Evolutionary conservation across 169 alveolate genomes (phyloP), one percentile per base, ranked within the genome.

Genomic region (Eimeria mitis): DNA sequence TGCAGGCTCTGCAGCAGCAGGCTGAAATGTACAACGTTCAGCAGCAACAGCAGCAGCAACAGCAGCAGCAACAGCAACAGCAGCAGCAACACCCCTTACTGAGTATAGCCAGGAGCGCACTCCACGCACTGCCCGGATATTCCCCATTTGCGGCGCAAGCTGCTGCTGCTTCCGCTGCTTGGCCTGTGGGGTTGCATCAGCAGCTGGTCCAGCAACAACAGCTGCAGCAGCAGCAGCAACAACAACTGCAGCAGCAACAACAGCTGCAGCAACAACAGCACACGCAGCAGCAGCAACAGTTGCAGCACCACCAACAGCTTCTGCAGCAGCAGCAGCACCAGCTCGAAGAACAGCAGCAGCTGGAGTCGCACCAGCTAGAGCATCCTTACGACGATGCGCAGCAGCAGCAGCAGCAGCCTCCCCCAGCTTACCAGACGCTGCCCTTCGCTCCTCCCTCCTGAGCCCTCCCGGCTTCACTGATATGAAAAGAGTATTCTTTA

Each of bases 1-100:
- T 83, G 75, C 90, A 83, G 90, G 90, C 90, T 52, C 31, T 83
- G 90, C 90, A 83, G 90, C 90, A 83, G 90, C 90, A 83, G 44
- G 90, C 90, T 54, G 90, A 83, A 56, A 83, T 83, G 59, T 83
- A 83, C 90, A 83, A 56, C 37, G 73, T 23, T n/a, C 90, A 83
- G 90, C 90, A 83, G 37, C 88, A 76, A 25, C 88, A 76, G 7
- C 88, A 76, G 13, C 84, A 73, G 56, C 84, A 73, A 25, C 84
- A 73, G 61, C 83, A 71, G 1, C 83, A 71, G 61, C 85, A 40
- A 37, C 85, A 75, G 61, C 88, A 76, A 14, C 88, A 76, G 88
- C 88, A 76, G 65, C 88, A 83, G 54, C 90, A 83, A 59, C 90
- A 83, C 71, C 90, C 90, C 31, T 37, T 83, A 37, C 90, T 83